A percentile compares a stretch with the other conserved stretches of the same genome.
phyloP scores from a whole-genome alignment of 345 rosid genomes.

The Psidium friedrichsthalianum region DNA sequence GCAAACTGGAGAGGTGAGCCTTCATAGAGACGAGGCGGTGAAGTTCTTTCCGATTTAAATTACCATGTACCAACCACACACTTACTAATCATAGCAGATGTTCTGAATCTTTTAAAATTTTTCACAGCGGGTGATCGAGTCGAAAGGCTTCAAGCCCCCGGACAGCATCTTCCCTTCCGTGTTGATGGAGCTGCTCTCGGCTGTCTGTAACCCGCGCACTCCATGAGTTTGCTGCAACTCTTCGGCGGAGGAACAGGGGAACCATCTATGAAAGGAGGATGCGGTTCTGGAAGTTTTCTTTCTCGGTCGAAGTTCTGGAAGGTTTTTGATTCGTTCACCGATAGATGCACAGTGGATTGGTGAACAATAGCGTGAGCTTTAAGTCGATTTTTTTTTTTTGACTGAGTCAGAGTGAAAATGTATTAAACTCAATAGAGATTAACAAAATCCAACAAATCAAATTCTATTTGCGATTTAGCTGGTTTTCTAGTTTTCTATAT shows the following conservation, averaged over 20 bases:
- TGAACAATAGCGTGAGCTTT: too few species aligned
- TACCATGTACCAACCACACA: not conserved
- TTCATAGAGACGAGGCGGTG: not conserved
- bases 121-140: conserved; percentile 63
- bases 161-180: conserved; percentile 48
- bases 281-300: too few species aligned
- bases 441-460: not conserved
- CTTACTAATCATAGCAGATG: not conserved
- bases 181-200: conserved; percentile 36
- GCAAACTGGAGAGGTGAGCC: conserved; percentile 51
- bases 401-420: not conserved
- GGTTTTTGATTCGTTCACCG: too few species aligned
- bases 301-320: too few species aligned
- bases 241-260: too few species aligned
- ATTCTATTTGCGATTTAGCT: not conserved
- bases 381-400: not conserved
- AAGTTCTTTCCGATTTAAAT: not conserved
- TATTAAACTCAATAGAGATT: not conserved
- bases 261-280: too few species aligned
- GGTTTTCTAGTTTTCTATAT: not conserved
- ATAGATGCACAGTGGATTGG: too few species aligned
- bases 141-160: conserved; percentile 56
- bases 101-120: not conserved
- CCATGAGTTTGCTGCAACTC: not conserved
- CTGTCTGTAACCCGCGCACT: not conserved